Percentiles rank a stretch among this genome's conserved stretches.
These are phyloP conservation scores for Linum trigynum DNA, from an alignment of 345 rosid species.

Conservation along the genomic window DNA sequence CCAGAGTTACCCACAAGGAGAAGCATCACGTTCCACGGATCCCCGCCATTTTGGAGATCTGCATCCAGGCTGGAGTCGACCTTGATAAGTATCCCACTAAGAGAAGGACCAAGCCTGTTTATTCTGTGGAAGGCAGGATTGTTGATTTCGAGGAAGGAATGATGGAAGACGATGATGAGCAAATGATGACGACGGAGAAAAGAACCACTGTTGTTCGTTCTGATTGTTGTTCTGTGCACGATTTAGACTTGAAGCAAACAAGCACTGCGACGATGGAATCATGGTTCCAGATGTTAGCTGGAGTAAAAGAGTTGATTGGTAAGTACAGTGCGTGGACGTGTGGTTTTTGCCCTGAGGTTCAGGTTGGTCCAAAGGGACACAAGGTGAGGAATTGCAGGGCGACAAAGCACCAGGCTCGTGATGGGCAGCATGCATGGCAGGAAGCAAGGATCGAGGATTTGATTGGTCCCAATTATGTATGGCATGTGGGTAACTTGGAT, in stretches of 20 bases:
- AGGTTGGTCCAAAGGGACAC: slow-evolving; percentile 89
- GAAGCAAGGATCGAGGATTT: slow-evolving; percentile 73
- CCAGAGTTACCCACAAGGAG: slow-evolving; percentile 64
- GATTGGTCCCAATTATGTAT: slow-evolving; percentile 67
- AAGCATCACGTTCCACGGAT: slow-evolving; percentile 36
- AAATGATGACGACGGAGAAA: not conserved
- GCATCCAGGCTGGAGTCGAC: slow-evolving; percentile 75
- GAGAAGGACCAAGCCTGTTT: slow-evolving; percentile 74
- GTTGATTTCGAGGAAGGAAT: slow-evolving; percentile 57
- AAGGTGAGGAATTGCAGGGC: slow-evolving; percentile 83
- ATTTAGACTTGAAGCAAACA: slow-evolving; percentile 27
- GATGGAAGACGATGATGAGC: slow-evolving; percentile 12
- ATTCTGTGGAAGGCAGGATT: slow-evolving; percentile 75
- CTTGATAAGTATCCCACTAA: slow-evolving; percentile 52
- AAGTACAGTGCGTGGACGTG: slow-evolving; percentile 66
- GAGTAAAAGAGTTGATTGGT: slow-evolving; percentile 51
- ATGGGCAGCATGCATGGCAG: slow-evolving; percentile 87
- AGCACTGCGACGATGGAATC: slow-evolving; percentile 44
- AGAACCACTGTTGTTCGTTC: slow-evolving; percentile 5
- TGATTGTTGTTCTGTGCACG: not conserved
- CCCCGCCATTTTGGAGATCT: slow-evolving; percentile 75
- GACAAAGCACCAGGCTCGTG: slow-evolving; percentile 65
- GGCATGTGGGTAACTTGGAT: slow-evolving; percentile 60
- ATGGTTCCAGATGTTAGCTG: slow-evolving; percentile 66
- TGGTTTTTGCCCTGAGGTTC: slow-evolving; percentile 77